phyloP scores from a whole-genome alignment of 2,329 filamentous ascomycete species.

The Penicillium sp. region DNA sequence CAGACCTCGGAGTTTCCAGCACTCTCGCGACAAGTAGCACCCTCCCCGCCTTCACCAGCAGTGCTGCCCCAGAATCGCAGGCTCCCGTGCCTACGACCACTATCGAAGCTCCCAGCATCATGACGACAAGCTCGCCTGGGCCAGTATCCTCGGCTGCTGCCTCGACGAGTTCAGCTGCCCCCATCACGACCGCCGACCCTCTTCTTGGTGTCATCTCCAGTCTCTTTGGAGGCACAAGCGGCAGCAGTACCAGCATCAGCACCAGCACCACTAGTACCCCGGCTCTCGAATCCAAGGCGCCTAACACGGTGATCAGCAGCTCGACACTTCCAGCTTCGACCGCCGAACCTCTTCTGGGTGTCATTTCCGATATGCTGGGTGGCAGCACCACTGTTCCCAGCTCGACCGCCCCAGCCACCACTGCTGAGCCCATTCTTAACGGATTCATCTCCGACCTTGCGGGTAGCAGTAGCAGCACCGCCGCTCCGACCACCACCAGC shows the following conservation, averaged over 20 bases:
- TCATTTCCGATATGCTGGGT: neutral
- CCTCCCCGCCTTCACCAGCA: too few species aligned
- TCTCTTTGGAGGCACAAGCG: neutral
- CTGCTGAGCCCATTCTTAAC: too few species aligned
- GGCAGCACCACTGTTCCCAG: too few species aligned
- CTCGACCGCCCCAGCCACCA: too few species aligned
- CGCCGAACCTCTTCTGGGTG: neutral
- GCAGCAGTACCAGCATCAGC: neutral
- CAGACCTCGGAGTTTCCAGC: too few species aligned
- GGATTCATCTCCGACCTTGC: neutral
- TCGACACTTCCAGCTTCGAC: too few species aligned
- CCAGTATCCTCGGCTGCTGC: neutral
- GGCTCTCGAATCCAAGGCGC: too few species aligned
- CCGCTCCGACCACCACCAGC: neutral
- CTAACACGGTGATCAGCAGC: neutral
- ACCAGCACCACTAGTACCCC: too few species aligned
- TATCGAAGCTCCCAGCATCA: neutral
- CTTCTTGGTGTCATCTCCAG: neutral
- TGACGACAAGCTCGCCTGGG: neutral
- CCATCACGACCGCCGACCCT: neutral
- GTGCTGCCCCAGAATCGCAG: too few species aligned
- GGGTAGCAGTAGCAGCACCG: neutral
- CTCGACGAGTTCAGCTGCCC: too few species aligned
- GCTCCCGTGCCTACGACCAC: neutral
- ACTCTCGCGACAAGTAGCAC: too few species aligned